Evolutionary conservation across 352 stramenopile species (phyloP).

Genomic region (Phytophthora sojae): DNA sequence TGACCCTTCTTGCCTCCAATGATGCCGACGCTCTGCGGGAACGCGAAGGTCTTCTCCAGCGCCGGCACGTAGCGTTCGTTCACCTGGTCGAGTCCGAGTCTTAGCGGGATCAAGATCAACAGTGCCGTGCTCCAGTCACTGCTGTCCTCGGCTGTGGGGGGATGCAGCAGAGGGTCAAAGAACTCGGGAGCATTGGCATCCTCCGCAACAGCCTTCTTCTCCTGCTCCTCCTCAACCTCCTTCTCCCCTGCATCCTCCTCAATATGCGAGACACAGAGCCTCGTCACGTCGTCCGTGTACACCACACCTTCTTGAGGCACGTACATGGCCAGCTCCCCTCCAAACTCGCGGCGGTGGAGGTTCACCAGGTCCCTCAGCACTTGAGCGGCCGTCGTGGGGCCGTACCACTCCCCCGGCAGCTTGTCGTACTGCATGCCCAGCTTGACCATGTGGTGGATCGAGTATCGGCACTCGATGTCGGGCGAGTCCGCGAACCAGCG

Average conservation of each 20-base stretch:
- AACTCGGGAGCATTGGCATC: constrained; percentile 46
- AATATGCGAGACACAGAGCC: constrained; percentile 74
- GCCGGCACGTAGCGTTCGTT: constrained; percentile 84
- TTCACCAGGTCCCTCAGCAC: constrained; percentile 91
- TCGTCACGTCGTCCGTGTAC: constrained; percentile 80
- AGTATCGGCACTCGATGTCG: constrained; percentile 75
- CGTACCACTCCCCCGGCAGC: constrained; percentile 93
- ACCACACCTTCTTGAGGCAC: constrained; percentile 87
- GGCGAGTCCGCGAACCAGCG: constrained; percentile 89
- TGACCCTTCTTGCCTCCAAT: constrained; percentile 94
- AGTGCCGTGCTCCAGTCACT: constrained; percentile 88
- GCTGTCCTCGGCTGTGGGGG: constrained; percentile 50
- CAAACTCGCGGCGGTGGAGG: constrained; percentile 59
- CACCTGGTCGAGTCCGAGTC: constrained; percentile 91
- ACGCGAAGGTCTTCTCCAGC: constrained; percentile 82
- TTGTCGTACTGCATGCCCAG: constrained; percentile 92
- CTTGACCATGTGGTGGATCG: constrained; percentile 93
- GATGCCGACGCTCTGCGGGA: constrained; percentile 95
- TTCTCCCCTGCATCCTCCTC: constrained; percentile 31
- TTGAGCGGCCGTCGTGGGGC: constrained; percentile 88
- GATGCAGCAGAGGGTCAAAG: constrained; percentile 88
- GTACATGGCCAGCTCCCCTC: constrained; percentile 68
- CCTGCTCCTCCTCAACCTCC: constrained; percentile 4
- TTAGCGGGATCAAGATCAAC: constrained; percentile 92
- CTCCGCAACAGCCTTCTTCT: constrained; percentile 1